Evolutionary conservation across 140 eudicot genomes (phyloP).

Genomic region (Ambrosia hybrid): DNA sequence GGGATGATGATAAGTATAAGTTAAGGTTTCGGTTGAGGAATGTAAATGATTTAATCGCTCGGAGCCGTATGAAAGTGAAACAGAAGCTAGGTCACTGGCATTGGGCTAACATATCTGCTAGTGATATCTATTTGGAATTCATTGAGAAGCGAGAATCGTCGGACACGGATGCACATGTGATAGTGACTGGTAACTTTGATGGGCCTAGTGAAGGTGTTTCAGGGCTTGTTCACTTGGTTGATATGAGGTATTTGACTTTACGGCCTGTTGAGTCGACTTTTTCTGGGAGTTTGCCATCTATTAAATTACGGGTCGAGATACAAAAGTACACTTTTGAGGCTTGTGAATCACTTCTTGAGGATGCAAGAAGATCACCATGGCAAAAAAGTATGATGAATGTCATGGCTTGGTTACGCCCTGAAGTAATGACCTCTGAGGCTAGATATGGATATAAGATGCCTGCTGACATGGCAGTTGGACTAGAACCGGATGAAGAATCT

Average conservation of each 20-base stretch:
- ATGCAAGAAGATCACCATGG: slow-evolving; percentile 67
- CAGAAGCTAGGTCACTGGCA: slow-evolving; percentile 28
- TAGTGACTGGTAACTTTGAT: slow-evolving; percentile 67
- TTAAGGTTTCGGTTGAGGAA: slow-evolving; percentile 64
- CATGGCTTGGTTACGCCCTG: slow-evolving; percentile 94
- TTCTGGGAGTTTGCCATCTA: slow-evolving; percentile 41
- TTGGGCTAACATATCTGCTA: slow-evolving; percentile 63
- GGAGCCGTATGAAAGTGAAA: slow-evolving; percentile 35
- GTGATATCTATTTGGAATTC: slow-evolving; percentile 53
- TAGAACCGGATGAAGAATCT: slow-evolving; percentile 39
- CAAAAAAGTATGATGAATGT: slow-evolving; percentile 82
- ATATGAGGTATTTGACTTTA: slow-evolving; percentile 63
- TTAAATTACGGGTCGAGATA: slow-evolving; percentile 72
- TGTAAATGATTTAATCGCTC: slow-evolving; percentile 41
- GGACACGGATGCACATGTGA: slow-evolving; percentile 39
- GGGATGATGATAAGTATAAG: slow-evolving; percentile 37
- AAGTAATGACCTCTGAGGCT: slow-evolving; percentile 78
- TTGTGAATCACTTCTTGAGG: slow-evolving; percentile 67
- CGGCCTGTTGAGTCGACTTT: slow-evolving; percentile 59
- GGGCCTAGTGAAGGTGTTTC: slow-evolving; percentile 88
- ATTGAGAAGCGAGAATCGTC: slow-evolving; percentile 34
- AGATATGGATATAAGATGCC: slow-evolving; percentile 61
- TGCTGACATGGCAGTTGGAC: slow-evolving; percentile 37
- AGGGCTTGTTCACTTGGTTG: slow-evolving; percentile 76
- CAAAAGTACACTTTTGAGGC: slow-evolving; percentile 61